Conservation (phyloP, 805 yeast species). For the Spathaspora boniae region DNA sequence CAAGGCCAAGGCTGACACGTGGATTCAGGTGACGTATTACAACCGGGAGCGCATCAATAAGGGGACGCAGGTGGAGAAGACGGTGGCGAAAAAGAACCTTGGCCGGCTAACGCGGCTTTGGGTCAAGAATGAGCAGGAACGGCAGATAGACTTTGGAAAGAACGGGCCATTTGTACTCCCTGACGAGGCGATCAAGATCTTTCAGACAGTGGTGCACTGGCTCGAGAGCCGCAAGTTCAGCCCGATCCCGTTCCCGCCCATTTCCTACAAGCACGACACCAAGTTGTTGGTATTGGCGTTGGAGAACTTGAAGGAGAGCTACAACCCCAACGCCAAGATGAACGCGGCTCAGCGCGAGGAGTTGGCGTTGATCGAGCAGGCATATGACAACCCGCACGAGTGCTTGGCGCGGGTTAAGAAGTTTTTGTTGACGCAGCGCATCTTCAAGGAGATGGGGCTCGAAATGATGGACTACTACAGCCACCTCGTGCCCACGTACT, state of each 20-base stretch:
- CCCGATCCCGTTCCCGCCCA: constrained; percentile 92
- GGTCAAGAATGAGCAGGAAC: constrained; percentile 87
- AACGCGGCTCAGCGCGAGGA: constrained; percentile 91
- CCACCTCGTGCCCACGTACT: constrained; percentile 79
- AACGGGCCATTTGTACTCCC: constrained; percentile 88
- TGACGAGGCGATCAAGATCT: constrained; percentile 83
- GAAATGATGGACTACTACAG: constrained; percentile 92
- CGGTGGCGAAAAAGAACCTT: constrained; percentile 87
- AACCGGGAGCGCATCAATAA: constrained; percentile 84
- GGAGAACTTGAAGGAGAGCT: constrained; percentile 81
- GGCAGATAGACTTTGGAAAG: constrained; percentile 74
- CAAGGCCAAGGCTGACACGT: constrained; percentile 93
- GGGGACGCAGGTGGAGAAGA: constrained; percentile 92
- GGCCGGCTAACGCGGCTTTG: constrained; percentile 90
- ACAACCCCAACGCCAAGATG: constrained; percentile 61
- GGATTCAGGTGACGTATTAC: constrained; percentile 91
- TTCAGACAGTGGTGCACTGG: constrained; percentile 89
- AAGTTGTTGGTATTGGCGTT: constrained; percentile 84
- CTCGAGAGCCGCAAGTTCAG: constrained; percentile 76
- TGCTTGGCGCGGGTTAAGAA: constrained; percentile 81
- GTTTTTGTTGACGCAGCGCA: constrained; percentile 79
- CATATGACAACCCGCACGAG: constrained; percentile 96
- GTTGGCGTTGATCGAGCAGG: constrained; percentile 88
- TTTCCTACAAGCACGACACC: constrained; percentile 89
- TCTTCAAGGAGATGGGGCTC: constrained; percentile 81